These are phyloP conservation scores for Dendrocalamus latiflorus DNA, from an alignment of 202 grass and related monocot species.

Conservation along the genomic window DNA sequence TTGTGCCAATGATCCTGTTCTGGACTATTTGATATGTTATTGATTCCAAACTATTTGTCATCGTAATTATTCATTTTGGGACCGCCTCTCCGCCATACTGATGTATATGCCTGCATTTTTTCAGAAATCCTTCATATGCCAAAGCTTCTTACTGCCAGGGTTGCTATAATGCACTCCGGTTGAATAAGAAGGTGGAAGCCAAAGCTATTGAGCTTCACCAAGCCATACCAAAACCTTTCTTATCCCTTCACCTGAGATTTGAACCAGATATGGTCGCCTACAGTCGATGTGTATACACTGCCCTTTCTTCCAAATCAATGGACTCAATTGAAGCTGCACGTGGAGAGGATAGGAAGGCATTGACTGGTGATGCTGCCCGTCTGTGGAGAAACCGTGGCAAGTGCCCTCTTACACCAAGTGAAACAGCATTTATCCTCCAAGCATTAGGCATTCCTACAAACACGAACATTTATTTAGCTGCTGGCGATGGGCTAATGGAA, in stretches of 20 bases:
- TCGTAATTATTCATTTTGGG: neutral
- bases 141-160: conserved; percentile 88
- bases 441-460: conserved; percentile 63
- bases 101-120: conserved; percentile 18
- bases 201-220: conserved; percentile 61
- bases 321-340: conserved; percentile 65
- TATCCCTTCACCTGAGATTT: conserved; percentile 90
- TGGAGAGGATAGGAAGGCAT: conserved; percentile 60
- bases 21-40: neutral
- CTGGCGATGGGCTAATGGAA: conserved; percentile 89
- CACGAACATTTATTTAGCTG: conserved; percentile 76
- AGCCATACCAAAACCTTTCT: conserved; percentile 84
- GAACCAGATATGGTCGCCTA: conserved; percentile 98
- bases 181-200: conserved; percentile 65
- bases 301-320: conserved; percentile 60
- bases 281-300: conserved; percentile 62
- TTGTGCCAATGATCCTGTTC: neutral
- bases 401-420: conserved; percentile 81
- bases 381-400: conserved; percentile 84
- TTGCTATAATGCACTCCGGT: conserved; percentile 73
- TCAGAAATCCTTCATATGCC: conserved; percentile 71
- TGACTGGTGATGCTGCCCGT: conserved; percentile 58
- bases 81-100: neutral
- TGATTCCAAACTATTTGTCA: neutral
- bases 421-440: conserved; percentile 88